Evolutionary conservation across 129 eudicot species (phyloP).

Genomic region (Arctium minus): DNA sequence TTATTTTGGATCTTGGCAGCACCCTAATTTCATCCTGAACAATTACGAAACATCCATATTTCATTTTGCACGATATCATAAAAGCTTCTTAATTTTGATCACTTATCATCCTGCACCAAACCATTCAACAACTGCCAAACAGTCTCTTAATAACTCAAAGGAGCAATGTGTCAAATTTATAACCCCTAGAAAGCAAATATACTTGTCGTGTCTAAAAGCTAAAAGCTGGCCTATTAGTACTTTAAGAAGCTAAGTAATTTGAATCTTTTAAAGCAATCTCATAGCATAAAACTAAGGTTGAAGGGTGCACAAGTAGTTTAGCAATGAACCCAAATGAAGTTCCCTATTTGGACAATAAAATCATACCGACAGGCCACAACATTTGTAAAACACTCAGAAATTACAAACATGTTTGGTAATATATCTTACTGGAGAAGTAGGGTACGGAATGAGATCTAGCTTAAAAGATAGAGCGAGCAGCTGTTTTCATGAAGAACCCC

Average conservation of each 20-base stretch:
- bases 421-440: neutral
- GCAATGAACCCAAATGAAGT: neutral
- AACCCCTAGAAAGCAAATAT: neutral
- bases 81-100: no score
- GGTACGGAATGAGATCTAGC: neutral
- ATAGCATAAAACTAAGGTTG: neutral
- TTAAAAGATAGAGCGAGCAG: neutral
- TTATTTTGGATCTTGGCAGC: no score
- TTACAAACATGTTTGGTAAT: neutral
- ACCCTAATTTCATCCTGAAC: no score
- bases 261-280: neutral
- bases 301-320: neutral
- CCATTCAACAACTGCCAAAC: no score
- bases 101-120: no score
- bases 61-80: no score
- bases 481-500: neutral
- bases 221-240: neutral
- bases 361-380: neutral
- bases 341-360: conserved; percentile 1
- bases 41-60: no score
- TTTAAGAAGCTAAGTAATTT: neutral
- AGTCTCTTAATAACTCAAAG: neutral
- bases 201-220: neutral
- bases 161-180: conserved; percentile 6
- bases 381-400: neutral